Conservation (phyloP, 306 rosid species). For the Glycine soja region DNA sequence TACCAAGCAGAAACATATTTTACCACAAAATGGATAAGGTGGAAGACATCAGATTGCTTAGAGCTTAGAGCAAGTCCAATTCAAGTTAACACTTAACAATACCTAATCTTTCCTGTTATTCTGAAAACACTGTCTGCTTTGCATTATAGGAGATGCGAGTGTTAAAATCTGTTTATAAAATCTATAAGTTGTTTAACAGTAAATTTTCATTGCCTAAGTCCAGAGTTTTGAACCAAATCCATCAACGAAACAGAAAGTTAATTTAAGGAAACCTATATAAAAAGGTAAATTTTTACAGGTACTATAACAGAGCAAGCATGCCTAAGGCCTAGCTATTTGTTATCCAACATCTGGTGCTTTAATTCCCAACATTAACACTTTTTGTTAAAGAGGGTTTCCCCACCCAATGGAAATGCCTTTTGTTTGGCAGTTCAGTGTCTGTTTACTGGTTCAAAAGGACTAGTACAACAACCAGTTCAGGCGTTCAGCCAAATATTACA, state of each 20-base stretch:
- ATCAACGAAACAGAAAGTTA: neutral
- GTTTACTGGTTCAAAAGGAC: no score
- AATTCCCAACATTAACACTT: neutral
- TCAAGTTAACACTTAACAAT: slow-evolving; percentile 5
- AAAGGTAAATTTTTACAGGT: neutral
- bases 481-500: no score
- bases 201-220: neutral
- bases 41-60: slow-evolving; percentile 19
- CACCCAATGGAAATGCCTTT: neutral
- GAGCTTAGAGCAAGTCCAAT: neutral
- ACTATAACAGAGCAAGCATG: neutral
- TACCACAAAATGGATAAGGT: slow-evolving; percentile 14
- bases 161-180: neutral
- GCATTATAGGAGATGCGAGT: slow-evolving; percentile 3
- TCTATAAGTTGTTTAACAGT: neutral
- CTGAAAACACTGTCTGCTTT: slow-evolving; percentile 13
- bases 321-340: neutral
- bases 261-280: neutral
- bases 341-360: neutral
- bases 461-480: no score
- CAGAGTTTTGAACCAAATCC: neutral
- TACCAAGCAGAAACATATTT: slow-evolving; percentile 12
- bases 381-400: no score
- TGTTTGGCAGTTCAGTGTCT: neutral
- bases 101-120: neutral